Percentiles rank a stretch among this genome's conserved stretches.
These are phyloP conservation scores for Saturnispora saitoi DNA, from an alignment of 805 yeast genomes.

Conservation along the genomic window DNA sequence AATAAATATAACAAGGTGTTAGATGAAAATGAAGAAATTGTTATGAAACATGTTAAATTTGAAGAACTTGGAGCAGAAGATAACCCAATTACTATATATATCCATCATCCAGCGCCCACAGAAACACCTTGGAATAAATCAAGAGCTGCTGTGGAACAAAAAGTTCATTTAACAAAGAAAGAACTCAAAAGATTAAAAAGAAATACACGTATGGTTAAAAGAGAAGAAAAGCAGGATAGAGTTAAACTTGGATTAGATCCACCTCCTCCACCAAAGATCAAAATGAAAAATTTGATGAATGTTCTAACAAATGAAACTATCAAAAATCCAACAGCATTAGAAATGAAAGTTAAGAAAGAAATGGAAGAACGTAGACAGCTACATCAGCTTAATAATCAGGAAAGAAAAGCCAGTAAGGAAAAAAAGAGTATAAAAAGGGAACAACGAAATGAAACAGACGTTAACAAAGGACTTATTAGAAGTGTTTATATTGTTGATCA, in stretches of 20 bases:
- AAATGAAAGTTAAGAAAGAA: constrained; percentile 58
- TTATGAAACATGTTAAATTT: constrained; percentile 23
- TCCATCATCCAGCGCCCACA: constrained; percentile 76
- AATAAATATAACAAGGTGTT: constrained; percentile 33
- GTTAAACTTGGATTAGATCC: constrained; percentile 76
- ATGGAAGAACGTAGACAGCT: constrained; percentile 48
- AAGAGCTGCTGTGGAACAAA: constrained; percentile 26
- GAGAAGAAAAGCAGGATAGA: constrained; percentile 67
- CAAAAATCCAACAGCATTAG: constrained; percentile 82
- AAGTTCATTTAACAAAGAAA: constrained; percentile 58
- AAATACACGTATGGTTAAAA: constrained; percentile 52
- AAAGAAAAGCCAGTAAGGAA: constrained; percentile 53
- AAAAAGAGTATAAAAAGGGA: constrained; percentile 42
- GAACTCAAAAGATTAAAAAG: constrained; percentile 70
- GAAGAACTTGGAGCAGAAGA: constrained; percentile 30
- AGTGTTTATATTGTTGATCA: constrained; percentile 51
- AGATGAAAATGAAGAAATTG: constrained; percentile 28
- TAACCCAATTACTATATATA: constrained; percentile 53
- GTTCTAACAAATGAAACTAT: constrained; percentile 81
- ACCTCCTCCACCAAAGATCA: constrained; percentile 85
- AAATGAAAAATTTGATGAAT: constrained; percentile 74
- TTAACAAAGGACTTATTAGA: constrained; percentile 41
- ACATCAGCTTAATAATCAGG: constrained; percentile 56
- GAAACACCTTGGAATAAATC: constrained; percentile 45
- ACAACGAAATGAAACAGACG: constrained; percentile 27